These are phyloP conservation scores for Blastobotrys buckinghamii DNA, from an alignment of 1,139 yeast species.

Conservation along the genomic window DNA sequence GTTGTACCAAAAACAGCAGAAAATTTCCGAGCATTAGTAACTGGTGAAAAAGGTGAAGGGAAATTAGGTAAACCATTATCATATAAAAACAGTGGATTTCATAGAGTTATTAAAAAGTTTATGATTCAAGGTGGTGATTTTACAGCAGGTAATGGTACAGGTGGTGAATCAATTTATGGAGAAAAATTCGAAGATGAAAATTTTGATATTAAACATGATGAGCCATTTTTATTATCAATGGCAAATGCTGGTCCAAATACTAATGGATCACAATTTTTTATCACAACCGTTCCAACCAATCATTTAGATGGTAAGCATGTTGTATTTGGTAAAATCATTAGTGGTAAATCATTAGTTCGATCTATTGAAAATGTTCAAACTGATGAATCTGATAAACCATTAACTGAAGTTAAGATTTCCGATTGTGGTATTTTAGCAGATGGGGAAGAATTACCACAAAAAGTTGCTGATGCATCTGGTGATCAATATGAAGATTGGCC, in stretches of 20 bases:
- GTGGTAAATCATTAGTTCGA: slow-evolving; percentile 78
- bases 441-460: slow-evolving; percentile 42
- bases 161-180: slow-evolving; percentile 94
- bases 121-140: slow-evolving; percentile 76
- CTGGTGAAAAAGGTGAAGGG: slow-evolving; percentile 80
- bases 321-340: slow-evolving; percentile 83
- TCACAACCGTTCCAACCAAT: slow-evolving; percentile 75
- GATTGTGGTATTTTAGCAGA: slow-evolving; percentile 73
- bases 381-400: slow-evolving; percentile 65
- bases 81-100: slow-evolving; percentile 80
- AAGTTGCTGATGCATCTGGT: slow-evolving; percentile 75
- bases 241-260: slow-evolving; percentile 96
- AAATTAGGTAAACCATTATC: slow-evolving; percentile 56
- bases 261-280: slow-evolving; percentile 92
- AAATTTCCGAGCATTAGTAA: slow-evolving; percentile 83
- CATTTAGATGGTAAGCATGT: slow-evolving; percentile 94
- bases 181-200: slow-evolving; percentile 94
- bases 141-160: slow-evolving; percentile 83
- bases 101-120: slow-evolving; percentile 70
- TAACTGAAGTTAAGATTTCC: slow-evolving; percentile 58
- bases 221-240: slow-evolving; percentile 88
- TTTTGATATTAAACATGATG: slow-evolving; percentile 67
- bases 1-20: slow-evolving; percentile 91
- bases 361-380: slow-evolving; percentile 66
- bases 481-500: slow-evolving; percentile 75